Conservation (phyloP, 2,329 filamentous ascomycete genomes). For the Mollisia scopiformis region DNA sequence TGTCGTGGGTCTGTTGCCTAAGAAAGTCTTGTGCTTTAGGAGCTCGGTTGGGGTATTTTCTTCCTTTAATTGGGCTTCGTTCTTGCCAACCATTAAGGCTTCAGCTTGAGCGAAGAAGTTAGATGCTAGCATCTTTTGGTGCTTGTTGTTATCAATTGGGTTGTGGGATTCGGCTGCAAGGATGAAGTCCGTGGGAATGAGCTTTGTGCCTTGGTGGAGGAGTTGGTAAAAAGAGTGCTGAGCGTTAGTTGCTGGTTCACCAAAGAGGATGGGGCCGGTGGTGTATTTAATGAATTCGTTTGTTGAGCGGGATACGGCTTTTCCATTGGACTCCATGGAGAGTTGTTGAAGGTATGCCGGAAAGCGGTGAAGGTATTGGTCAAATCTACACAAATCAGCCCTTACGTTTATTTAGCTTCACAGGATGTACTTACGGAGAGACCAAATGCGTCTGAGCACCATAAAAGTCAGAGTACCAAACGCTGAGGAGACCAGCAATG, state of each 20-base stretch:
- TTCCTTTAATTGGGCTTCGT: conserved; percentile 74
- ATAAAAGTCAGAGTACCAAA: conserved; percentile 99
- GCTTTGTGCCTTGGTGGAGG: conserved; percentile 97
- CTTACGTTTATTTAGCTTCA: neutral
- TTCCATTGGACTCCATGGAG: conserved; percentile 99
- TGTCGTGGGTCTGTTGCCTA: conserved; percentile 95
- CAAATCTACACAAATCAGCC: conserved; percentile 71
- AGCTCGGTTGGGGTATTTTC: conserved; percentile 76
- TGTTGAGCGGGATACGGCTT: conserved; percentile 88
- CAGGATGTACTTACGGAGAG: conserved; percentile 69
- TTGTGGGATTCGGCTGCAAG: conserved; percentile 96
- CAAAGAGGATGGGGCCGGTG: conserved; percentile 93
- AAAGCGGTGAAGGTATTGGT: conserved; percentile 99
- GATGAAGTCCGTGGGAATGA: conserved; percentile 98
- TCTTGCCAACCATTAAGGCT: conserved; percentile 90
- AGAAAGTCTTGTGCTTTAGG: conserved; percentile 98
- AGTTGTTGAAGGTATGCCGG: conserved; percentile 98
- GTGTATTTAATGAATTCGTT: conserved; percentile 94
- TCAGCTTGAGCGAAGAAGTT: conserved; percentile 92
- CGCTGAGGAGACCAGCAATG: conserved; percentile 88
- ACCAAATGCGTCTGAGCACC: conserved; percentile 97
- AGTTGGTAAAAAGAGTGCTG: conserved; percentile 99
- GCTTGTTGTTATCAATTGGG: conserved; percentile 86
- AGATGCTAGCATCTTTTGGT: conserved; percentile 94
- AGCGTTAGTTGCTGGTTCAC: conserved; percentile 97